These are phyloP conservation scores for Xylaria nigripes DNA, from an alignment of 495 filamentous ascomycete species.

Conservation along the genomic window DNA sequence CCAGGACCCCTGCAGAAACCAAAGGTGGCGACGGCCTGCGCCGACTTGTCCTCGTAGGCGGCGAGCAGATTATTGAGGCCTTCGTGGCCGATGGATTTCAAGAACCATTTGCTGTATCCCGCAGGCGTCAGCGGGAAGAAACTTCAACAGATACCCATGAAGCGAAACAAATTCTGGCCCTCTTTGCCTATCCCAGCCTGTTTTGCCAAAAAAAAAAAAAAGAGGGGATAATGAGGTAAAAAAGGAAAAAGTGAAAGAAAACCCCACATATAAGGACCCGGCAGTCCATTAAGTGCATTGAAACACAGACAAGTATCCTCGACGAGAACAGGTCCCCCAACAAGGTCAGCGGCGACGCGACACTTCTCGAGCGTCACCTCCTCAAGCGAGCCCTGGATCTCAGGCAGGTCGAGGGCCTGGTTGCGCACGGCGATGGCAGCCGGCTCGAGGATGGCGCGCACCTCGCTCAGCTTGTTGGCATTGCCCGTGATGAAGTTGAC, in stretches of 20 bases:
- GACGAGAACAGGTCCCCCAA: constrained; percentile 79
- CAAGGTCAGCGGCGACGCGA: constrained; percentile 60
- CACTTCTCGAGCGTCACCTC: constrained; percentile 88
- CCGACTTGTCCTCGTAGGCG: constrained; percentile 80
- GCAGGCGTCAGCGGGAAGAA: too few relatives aligned
- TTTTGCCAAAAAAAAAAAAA: not conserved
- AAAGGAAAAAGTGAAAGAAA: not conserved
- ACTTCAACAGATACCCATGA: too few relatives aligned
- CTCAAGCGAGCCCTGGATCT: constrained; percentile 88
- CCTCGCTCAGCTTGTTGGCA: constrained; percentile 82
- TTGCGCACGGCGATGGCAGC: constrained; percentile 60
- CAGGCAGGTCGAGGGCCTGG: constrained; percentile 68
- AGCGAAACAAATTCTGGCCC: constrained; percentile 1
- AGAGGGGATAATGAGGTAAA: not conserved
- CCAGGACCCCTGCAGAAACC: constrained; percentile 82
- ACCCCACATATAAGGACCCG: constrained; percentile 92
- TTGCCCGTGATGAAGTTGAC: constrained; percentile 97
- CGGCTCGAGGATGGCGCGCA: constrained; percentile 72
- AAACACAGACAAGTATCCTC: constrained; percentile 96
- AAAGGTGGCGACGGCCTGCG: constrained; percentile 93
- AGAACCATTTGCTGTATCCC: constrained; percentile 91
- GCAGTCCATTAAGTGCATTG: constrained; percentile 75
- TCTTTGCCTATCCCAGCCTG: too few relatives aligned
- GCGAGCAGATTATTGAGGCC: constrained; percentile 88
- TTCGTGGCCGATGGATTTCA: constrained; percentile 68